Base-by-base conservation (phyloP, 345 rosid species). In the Physaria fendleri region DNA sequence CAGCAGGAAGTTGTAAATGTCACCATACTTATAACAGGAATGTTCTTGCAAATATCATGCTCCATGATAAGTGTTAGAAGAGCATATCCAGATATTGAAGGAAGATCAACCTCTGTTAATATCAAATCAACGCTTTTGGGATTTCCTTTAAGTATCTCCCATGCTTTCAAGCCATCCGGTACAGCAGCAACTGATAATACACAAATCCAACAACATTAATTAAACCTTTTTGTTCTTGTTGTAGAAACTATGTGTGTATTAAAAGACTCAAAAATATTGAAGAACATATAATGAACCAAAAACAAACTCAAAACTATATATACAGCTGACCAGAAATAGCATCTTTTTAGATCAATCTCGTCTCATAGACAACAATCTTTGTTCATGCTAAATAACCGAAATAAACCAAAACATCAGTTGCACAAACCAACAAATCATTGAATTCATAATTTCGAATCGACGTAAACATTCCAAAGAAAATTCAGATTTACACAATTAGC, bases 21-120 rank as follows among this genome's bases (percentile, higher is more conserved):
- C 15, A 67, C 83, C 96, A 4, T 86, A 93, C 99, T 87, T 80
- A 93, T 89, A 56, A 89, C 96, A 43, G 99, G 99, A 66, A 87
- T 82, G 72, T 74, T 85, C 72, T 87, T 93, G 88, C 99, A 88
- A 18, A 68, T 64, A 58, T 87, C 86, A 66, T 89, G 97, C 84
- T 89, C 95, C 95, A 74, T 89, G 51, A 89, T 81, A 41, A 89
- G 81, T 3, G 93, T 72, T 16, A 93, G 85, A 64, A 93, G 97
- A 38, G 97, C 74, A 42, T 70, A 82, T 77, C 99, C 99, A 27
- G 95, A 85, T 56, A 93, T 81, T 2, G 90, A 77, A 35, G 99
- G 99, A 42, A 93, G 75, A 65, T 87, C 95, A 44, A 87, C 94
- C 74, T 93, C 99, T 0, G 99, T 81, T 73, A 93, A 63, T 67